Conservation (phyloP, 305 asterid species). For the Solanum hybrid region DNA sequence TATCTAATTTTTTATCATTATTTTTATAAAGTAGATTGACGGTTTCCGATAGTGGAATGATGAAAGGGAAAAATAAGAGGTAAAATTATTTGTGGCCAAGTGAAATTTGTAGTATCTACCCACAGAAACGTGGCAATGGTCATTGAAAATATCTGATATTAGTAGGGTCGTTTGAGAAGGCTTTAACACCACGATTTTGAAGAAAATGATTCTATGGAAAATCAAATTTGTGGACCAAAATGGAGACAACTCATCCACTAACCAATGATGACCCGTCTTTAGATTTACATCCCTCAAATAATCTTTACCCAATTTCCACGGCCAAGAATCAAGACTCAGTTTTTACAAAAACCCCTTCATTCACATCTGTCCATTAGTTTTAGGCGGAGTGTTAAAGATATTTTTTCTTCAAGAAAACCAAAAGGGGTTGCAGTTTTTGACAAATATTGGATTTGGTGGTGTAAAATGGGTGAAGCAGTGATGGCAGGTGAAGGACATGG, state of each 20-base stretch:
- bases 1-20: too few relatives aligned
- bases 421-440: background rate
- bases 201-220: background rate
- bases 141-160: background rate
- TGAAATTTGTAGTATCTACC: background rate
- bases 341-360: background rate
- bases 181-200: background rate
- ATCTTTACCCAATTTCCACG: background rate
- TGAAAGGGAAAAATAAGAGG: background rate
- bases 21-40: background rate
- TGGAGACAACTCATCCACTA: background rate
- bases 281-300: background rate
- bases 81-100: background rate
- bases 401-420: background rate
- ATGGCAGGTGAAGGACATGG: background rate
- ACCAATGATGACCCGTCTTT: background rate
- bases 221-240: constrained; percentile 6
- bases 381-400: background rate
- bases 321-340: background rate
- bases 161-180: background rate
- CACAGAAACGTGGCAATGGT: background rate
- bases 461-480: background rate
- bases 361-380: background rate
- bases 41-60: background rate
- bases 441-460: background rate